Evolutionary conservation across 257 asterid species (phyloP).

Genomic region (Solanum phureja): DNA sequence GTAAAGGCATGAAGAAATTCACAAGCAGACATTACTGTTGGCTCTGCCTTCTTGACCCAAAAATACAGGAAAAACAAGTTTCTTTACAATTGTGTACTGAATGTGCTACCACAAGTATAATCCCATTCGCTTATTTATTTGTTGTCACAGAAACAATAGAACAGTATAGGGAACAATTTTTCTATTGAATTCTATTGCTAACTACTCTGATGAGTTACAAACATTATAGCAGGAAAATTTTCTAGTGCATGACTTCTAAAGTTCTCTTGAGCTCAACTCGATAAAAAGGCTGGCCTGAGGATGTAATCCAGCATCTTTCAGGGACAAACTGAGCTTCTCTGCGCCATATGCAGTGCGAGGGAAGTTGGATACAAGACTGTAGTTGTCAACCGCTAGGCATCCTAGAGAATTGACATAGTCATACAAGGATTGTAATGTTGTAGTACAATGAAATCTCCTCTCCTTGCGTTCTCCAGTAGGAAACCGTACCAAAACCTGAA

Average conservation of each 20-base stretch:
- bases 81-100: background rate
- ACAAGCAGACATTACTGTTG: background rate
- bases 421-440: slow-evolving; percentile 46
- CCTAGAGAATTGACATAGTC: slow-evolving; percentile 91
- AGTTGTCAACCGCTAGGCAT: slow-evolving; percentile 48
- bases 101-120: background rate
- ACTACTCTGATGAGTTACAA: background rate
- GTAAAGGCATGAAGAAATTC: background rate
- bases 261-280: slow-evolving; percentile 43
- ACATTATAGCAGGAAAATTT: background rate
- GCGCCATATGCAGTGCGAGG: slow-evolving; percentile 78
- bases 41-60: background rate
- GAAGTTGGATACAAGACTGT: slow-evolving; percentile 73
- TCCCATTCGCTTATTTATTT: background rate
- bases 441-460: slow-evolving; percentile 63
- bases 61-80: background rate
- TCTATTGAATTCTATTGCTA: background rate
- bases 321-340: slow-evolving; percentile 44
- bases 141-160: background rate
- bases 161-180: background rate
- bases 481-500: slow-evolving; percentile 87
- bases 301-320: slow-evolving; percentile 87
- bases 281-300: slow-evolving; percentile 96
- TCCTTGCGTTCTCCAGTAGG: slow-evolving; percentile 91
- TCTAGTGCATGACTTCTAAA: background rate